A percentile compares a stretch with the other conserved stretches of the same genome.
Conservation (phyloP, 1,284 basidiomycete species). For the Trichosporon asahii region DNA sequence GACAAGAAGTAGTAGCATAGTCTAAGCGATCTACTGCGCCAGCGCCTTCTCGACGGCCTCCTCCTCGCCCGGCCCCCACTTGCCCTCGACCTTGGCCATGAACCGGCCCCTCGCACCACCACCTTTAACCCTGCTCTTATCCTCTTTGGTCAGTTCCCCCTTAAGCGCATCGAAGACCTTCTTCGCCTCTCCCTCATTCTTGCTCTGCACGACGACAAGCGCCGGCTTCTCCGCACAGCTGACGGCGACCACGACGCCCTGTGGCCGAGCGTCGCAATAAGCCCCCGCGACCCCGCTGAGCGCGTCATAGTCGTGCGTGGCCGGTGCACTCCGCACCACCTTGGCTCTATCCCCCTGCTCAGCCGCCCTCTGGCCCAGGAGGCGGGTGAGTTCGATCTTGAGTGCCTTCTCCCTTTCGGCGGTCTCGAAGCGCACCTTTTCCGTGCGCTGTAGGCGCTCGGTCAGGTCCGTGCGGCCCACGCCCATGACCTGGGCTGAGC, state of each 20-base stretch:
- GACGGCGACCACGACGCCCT: slow-evolving; percentile 53
- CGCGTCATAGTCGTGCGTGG: slow-evolving; percentile 48
- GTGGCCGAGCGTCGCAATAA: neutral
- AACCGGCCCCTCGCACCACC: slow-evolving; percentile 51
- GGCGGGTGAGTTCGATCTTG: slow-evolving; percentile 64
- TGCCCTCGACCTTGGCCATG: slow-evolving; percentile 51
- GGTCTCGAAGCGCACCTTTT: slow-evolving; percentile 63
- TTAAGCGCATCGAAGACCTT: slow-evolving; percentile 59
- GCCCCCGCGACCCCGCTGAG: slow-evolving; percentile 16
- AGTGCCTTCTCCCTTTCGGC: slow-evolving; percentile 64
- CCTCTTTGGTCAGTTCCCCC: slow-evolving; percentile 54
- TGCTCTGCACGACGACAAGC: slow-evolving; percentile 61
- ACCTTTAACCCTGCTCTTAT: slow-evolving; percentile 46
- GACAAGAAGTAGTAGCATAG: too few relatives aligned
- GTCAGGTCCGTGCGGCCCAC: slow-evolving; percentile 59
- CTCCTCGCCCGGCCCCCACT: slow-evolving; percentile 41
- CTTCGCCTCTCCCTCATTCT: slow-evolving; percentile 62
- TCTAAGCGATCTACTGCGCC: neutral
- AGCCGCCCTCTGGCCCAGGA: slow-evolving; percentile 57
- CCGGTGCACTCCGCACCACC: slow-evolving; percentile 24
- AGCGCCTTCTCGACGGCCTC: slow-evolving; percentile 21
- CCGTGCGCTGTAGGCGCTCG: slow-evolving; percentile 53
- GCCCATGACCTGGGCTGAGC: slow-evolving; percentile 60
- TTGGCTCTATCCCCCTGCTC: slow-evolving; percentile 30
- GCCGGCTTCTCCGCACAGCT: slow-evolving; percentile 30